These are phyloP conservation scores for Echinosophora koreensis DNA, from an alignment of 306 rosid genomes.

Conservation along the genomic window DNA sequence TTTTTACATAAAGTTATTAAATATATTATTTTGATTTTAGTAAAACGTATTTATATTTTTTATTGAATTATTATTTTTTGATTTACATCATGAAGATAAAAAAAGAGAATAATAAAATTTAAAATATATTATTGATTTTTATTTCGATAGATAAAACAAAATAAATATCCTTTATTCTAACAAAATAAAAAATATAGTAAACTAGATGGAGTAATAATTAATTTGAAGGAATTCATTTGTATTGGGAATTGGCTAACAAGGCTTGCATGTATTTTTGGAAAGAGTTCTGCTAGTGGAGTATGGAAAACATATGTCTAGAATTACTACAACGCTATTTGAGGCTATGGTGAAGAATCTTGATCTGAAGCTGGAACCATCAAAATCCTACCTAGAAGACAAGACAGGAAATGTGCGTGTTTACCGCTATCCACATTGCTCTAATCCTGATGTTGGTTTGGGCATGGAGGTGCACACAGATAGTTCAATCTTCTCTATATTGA, in stretches of 20 bases:
- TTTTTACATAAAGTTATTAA: too few relatives aligned
- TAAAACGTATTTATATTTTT: too few relatives aligned
- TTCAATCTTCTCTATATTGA: constrained; percentile 65
- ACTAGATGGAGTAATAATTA: too few relatives aligned
- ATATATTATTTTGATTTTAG: too few relatives aligned
- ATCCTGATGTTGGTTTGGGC: constrained; percentile 51
- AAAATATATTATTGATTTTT: too few relatives aligned
- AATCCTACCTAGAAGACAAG: constrained; percentile 41
- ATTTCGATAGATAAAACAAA: too few relatives aligned
- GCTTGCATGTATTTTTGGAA: not conserved
- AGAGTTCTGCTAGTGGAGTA: constrained; percentile 60
- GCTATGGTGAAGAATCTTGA: constrained; percentile 51
- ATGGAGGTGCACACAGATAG: constrained; percentile 70
- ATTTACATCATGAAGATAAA: too few relatives aligned
- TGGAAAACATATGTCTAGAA: constrained; percentile 54
- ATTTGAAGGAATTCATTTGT: too few relatives aligned
- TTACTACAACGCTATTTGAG: constrained; percentile 49
- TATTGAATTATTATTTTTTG: too few relatives aligned
- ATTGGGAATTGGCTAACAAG: not conserved
- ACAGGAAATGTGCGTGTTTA: constrained; percentile 62
- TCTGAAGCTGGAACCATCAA: constrained; percentile 26
- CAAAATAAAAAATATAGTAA: too few relatives aligned
- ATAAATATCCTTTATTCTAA: too few relatives aligned
- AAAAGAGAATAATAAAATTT: too few relatives aligned
- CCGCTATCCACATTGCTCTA: constrained; percentile 42